phyloP scores from a whole-genome alignment of 2,329 filamentous ascomycete species.

The Pyrenophora tritici-repentis region DNA sequence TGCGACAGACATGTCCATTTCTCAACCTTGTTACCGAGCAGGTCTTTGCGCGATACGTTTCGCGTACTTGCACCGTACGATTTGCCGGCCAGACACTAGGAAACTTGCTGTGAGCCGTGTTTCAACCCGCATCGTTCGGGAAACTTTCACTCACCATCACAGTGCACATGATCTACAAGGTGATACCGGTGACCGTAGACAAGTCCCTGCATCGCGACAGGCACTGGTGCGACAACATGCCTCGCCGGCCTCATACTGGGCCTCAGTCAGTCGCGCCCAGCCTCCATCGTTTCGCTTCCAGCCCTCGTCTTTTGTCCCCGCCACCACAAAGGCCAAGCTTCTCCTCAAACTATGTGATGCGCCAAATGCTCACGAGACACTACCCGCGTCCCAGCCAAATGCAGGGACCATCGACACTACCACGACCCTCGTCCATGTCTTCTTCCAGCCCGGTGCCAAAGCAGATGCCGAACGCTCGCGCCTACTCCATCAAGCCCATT shows the following conservation, averaged over 20 bases:
- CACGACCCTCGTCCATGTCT: constrained; percentile 17
- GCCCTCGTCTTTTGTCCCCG: constrained; percentile 21
- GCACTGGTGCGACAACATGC: not conserved
- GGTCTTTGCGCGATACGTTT: constrained; percentile 20
- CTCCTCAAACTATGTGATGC: constrained; percentile 22
- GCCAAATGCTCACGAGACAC: constrained; percentile 6
- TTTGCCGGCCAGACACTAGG: constrained; percentile 22
- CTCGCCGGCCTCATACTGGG: not conserved
- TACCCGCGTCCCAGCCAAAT: constrained; percentile 5
- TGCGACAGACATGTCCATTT: constrained; percentile 24
- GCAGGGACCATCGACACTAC: constrained; percentile 6
- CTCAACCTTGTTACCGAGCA: constrained; percentile 21
- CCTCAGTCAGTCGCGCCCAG: constrained; percentile 3
- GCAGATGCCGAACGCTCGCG: constrained; percentile 10
- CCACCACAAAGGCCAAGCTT: constrained; percentile 18
- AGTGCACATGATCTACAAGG: constrained; percentile 10
- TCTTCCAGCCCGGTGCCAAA: constrained; percentile 13
- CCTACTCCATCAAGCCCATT: constrained; percentile 16
- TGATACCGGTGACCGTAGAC: not conserved
- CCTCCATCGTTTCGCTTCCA: constrained; percentile 25
- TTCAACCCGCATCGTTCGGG: constrained; percentile 7
- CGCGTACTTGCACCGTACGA: constrained; percentile 22
- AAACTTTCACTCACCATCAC: constrained; percentile 11
- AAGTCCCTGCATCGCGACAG: not conserved
- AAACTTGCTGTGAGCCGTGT: constrained; percentile 20